Percentiles rank a stretch among this genome's conserved stretches.
These are phyloP conservation scores for Polychytrium aggregatum DNA, from an alignment of 192 early-diverging fungal genomes.

Conservation along the genomic window DNA sequence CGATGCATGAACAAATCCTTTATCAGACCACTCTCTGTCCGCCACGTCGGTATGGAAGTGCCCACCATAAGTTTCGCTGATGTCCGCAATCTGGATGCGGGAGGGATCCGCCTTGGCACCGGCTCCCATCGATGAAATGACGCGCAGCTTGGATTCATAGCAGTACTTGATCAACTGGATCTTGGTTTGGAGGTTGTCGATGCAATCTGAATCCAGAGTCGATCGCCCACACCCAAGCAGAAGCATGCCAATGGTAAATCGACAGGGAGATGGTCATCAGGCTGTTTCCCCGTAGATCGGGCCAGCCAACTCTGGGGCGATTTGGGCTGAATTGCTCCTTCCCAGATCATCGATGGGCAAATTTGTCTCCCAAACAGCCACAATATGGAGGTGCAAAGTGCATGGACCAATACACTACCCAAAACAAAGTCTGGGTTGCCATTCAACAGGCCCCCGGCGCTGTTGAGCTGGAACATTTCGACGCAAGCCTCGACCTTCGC, in stretches of 20 bases:
- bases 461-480: constrained; percentile 61
- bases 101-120: constrained; percentile 97
- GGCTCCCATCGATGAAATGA: constrained; percentile 94
- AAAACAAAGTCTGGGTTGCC: constrained; percentile 47
- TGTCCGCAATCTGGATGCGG: constrained; percentile 91
- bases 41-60: too few species aligned
- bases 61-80: constrained; percentile 75
- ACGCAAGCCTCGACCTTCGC: constrained; percentile 64
- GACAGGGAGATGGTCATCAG: too few species aligned
- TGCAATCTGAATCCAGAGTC: constrained; percentile 63
- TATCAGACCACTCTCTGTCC: too few species aligned
- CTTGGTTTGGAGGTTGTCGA: constrained; percentile 95
- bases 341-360: too few species aligned
- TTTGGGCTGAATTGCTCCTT: too few species aligned
- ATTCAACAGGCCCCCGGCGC: constrained; percentile 54
- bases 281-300: too few species aligned
- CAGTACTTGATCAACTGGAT: constrained; percentile 81
- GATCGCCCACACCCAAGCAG: background rate
- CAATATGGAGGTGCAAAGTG: too few species aligned
- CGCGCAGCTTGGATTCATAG: constrained; percentile 52
- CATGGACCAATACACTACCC: background rate
- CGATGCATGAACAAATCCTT: too few species aligned
- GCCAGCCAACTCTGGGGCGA: too few species aligned
- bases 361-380: too few species aligned
- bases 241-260: constrained; percentile 1